phyloP scores from a whole-genome alignment of 164 flowering plant genomes.

The Echeveria elegans region DNA sequence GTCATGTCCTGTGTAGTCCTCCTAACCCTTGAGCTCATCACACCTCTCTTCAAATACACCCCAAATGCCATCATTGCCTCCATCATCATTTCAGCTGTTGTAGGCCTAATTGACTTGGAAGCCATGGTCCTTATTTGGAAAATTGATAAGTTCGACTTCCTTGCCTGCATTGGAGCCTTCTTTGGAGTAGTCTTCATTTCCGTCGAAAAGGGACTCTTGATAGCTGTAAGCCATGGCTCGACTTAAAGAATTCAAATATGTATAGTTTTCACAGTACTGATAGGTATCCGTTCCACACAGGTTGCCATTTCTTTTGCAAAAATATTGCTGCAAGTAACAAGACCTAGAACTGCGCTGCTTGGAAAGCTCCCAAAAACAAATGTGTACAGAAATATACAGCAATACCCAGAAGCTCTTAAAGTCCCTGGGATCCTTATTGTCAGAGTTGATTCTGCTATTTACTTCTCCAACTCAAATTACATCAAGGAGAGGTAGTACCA shows the following conservation, averaged over 20 bases:
- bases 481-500: constrained; percentile 73
- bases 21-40: constrained; percentile 60
- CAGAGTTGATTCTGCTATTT: constrained; percentile 75
- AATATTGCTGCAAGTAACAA: constrained; percentile 75
- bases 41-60: constrained; percentile 84
- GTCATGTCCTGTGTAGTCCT: constrained; percentile 74
- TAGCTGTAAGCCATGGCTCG: constrained; percentile 43
- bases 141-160: constrained; percentile 79
- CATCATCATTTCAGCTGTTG: constrained; percentile 78
- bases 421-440: constrained; percentile 57
- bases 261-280: neutral
- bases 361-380: constrained; percentile 56
- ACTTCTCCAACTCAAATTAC: constrained; percentile 83
- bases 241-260: neutral
- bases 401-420: constrained; percentile 60
- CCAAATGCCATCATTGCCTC: constrained; percentile 88
- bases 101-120: constrained; percentile 57
- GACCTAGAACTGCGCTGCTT: constrained; percentile 69
- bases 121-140: constrained; percentile 72
- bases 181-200: constrained; percentile 72
- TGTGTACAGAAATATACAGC: constrained; percentile 57
- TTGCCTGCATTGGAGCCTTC: constrained; percentile 94
- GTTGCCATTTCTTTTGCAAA: constrained; percentile 70
- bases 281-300: constrained; percentile 18
- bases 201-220: constrained; percentile 83